Evolutionary conservation across 192 early-diverging fungal genomes (phyloP).

Genomic region (Coemansia sp.): DNA sequence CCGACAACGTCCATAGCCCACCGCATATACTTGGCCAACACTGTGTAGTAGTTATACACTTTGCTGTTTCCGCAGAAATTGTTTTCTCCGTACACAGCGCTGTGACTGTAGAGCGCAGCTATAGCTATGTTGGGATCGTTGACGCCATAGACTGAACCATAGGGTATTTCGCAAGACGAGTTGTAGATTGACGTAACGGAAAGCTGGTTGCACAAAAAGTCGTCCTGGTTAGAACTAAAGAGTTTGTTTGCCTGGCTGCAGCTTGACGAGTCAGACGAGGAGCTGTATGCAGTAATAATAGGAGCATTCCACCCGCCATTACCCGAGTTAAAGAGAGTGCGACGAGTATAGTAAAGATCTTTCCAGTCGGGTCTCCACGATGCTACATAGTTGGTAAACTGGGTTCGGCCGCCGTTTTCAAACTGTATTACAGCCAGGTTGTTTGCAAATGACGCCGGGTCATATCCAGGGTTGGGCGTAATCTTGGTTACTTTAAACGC

Average conservation of each 20-base stretch:
- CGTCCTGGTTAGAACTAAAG: conserved; percentile 28
- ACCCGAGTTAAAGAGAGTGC: conserved; percentile 13
- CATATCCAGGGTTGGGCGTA: conserved; percentile 32
- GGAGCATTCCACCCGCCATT: conserved; percentile 25
- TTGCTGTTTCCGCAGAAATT: conserved; percentile 18
- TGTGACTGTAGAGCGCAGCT: conserved; percentile 48
- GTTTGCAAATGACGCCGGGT: conserved; percentile 48
- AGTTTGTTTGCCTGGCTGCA: conserved; percentile 24
- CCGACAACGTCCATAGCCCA: conserved; percentile 41
- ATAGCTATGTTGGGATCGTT: conserved; percentile 24
- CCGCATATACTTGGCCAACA: conserved; percentile 41
- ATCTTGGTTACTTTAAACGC: conserved; percentile 27
- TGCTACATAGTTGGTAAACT: conserved; percentile 47
- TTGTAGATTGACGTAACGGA: conserved; percentile 20
- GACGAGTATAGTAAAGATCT: conserved; percentile 33
- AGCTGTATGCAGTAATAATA: conserved; percentile 5
- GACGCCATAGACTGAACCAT: conserved; percentile 35
- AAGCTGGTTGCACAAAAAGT: conserved; percentile 42
- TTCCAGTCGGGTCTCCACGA: conserved; percentile 45
- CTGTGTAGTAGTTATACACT: conserved; percentile 40
- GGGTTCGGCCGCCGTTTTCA: conserved; percentile 10
- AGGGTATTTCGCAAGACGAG: conserved; percentile 26
- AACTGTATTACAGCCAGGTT: conserved; percentile 46
- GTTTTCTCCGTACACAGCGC: conserved; percentile 15
- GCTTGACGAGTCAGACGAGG: neutral